Percentiles rank a stretch among this genome's conserved stretches.
Evolutionary conservation across 2,329 filamentous ascomycete species (phyloP).

Genomic region (Fusarium anguioides): DNA sequence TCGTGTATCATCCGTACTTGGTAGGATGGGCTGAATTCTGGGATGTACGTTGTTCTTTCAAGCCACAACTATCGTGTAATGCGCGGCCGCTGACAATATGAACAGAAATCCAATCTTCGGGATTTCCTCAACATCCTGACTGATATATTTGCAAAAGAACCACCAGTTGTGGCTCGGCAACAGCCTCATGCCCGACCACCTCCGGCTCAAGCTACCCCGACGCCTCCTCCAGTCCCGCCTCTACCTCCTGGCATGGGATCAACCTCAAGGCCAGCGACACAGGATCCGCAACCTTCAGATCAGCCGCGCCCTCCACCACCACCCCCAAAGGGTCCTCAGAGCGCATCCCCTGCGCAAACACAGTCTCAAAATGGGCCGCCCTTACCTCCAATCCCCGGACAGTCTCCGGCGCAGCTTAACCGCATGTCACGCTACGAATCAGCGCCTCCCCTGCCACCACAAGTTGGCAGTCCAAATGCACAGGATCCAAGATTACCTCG

Average conservation of each 20-base stretch:
- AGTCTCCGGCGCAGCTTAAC: conserved; percentile 27
- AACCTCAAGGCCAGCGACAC: conserved; percentile 53
- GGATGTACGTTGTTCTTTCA: conserved; percentile 73
- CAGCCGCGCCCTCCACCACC: conserved; percentile 58
- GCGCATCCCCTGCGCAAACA: conserved; percentile 44
- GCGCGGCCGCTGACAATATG: conserved; percentile 4
- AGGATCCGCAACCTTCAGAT: conserved; percentile 49
- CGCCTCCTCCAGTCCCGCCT: conserved; percentile 77
- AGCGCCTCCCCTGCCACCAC: conserved; percentile 58
- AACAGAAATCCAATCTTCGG: conserved; percentile 80
- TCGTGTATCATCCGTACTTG: conserved; percentile 95
- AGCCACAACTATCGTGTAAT: background rate
- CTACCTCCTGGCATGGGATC: conserved; percentile 70
- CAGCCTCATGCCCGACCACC: conserved; percentile 55
- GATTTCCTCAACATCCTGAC: conserved; percentile 86
- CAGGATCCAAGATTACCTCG: conserved; percentile 27
- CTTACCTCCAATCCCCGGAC: conserved; percentile 41
- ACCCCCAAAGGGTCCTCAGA: conserved; percentile 64
- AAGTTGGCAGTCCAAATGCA: conserved; percentile 33
- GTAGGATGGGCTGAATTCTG: conserved; percentile 89
- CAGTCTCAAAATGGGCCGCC: conserved; percentile 46
- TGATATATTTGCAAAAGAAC: conserved; percentile 93
- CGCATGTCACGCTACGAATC: conserved; percentile 59
- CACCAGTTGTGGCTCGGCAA: conserved; percentile 83
- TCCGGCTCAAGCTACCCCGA: conserved; percentile 48